Percentiles rank a stretch among this genome's conserved stretches.
phyloP scores from a whole-genome alignment of 306 rosid species.

The Cicer bijugum region DNA sequence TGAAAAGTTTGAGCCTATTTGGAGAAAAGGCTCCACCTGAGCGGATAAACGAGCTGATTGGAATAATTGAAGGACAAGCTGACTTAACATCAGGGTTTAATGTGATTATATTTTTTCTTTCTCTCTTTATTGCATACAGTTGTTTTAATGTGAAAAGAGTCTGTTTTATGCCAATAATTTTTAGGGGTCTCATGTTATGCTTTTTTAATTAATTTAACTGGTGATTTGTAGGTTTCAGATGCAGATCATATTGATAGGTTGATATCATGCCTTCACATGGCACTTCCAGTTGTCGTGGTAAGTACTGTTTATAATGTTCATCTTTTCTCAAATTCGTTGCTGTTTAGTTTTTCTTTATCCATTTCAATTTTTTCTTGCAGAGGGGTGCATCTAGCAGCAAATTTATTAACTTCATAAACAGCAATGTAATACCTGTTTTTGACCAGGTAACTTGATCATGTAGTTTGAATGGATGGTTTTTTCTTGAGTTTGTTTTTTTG shows the following conservation, averaged over 20 bases:
- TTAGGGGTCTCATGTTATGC: conserved; percentile 23
- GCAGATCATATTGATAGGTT: conserved; percentile 90
- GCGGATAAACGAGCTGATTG: conserved; percentile 86
- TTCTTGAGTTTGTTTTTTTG: background rate
- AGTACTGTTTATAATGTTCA: conserved; percentile 34
- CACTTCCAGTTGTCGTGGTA: conserved; percentile 96
- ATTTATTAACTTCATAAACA: conserved; percentile 77
- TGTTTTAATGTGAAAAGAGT: conserved; percentile 23
- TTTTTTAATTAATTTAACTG: conserved; percentile 18
- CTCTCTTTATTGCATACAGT: background rate
- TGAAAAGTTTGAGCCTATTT: conserved; percentile 79
- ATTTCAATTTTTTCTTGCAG: conserved; percentile 48
- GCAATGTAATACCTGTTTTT: conserved; percentile 83
- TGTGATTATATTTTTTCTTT: conserved; percentile 52
- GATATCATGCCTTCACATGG: conserved; percentile 92
- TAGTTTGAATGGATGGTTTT: conserved; percentile 14
- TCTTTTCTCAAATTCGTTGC: conserved; percentile 6
- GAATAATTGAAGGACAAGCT: conserved; percentile 94
- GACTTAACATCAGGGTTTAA: conserved; percentile 83
- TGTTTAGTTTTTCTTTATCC: conserved; percentile 31
- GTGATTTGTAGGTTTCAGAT: conserved; percentile 75
- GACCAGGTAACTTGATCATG: conserved; percentile 68
- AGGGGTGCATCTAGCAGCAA: conserved; percentile 97
- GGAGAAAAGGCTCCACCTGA: conserved; percentile 90
- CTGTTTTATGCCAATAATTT: conserved; percentile 3